Evolutionary conservation across 768 basidiomycete genomes (phyloP).

Genomic region (Phaffia australis): DNA sequence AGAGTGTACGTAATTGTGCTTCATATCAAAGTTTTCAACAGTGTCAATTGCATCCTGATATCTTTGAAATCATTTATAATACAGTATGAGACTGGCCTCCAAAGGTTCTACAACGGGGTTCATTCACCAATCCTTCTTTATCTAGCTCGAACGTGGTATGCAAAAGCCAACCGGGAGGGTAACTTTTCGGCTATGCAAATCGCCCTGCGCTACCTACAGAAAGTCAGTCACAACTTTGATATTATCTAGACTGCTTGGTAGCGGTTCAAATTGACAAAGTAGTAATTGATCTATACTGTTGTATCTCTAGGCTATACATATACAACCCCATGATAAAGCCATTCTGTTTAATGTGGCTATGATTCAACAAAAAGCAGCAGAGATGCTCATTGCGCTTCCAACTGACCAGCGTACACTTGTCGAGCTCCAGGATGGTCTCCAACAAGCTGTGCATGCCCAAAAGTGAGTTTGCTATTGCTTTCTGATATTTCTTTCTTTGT

Average conservation of each 20-base stretch:
- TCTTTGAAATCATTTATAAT: background rate
- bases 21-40: background rate
- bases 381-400: constrained; percentile 65
- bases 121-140: constrained; percentile 69
- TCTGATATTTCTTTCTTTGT: background rate
- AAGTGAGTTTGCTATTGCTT: constrained; percentile 49
- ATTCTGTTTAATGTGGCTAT: constrained; percentile 92
- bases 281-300: constrained; percentile 6
- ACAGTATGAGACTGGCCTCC: constrained; percentile 86
- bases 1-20: constrained; percentile 53
- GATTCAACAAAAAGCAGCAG: constrained; percentile 93
- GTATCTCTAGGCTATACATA: constrained; percentile 57
- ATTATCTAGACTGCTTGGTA: constrained; percentile 1
- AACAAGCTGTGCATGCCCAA: constrained; percentile 74
- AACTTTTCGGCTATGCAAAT: constrained; percentile 68
- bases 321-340: constrained; percentile 80
- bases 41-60: background rate
- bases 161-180: constrained; percentile 82
- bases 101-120: constrained; percentile 60
- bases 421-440: constrained; percentile 66
- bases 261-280: background rate
- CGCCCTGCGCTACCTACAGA: constrained; percentile 73
- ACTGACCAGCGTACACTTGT: constrained; percentile 66
- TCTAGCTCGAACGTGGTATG: constrained; percentile 84
- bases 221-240: constrained; percentile 42